These are phyloP conservation scores for Sicyos baderoa DNA, from an alignment of 306 rosid genomes.

Conservation along the genomic window DNA sequence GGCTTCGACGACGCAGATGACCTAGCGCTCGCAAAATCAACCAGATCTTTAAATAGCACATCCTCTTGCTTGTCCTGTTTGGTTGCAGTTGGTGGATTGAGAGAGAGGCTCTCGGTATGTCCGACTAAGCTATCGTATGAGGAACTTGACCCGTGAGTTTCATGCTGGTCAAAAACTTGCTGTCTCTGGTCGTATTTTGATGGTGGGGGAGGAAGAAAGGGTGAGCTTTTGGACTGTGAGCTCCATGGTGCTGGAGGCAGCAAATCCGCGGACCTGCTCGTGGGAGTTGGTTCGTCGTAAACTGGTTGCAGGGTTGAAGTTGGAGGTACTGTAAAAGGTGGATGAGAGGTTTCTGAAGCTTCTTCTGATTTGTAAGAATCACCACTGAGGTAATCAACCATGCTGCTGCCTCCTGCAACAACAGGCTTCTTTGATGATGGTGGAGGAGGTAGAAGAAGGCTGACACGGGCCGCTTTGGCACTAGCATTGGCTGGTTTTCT, in stretches of 20 bases:
- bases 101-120: slow-evolving; percentile 64
- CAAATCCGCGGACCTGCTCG: slow-evolving; percentile 42
- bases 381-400: slow-evolving; percentile 86
- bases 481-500: slow-evolving; percentile 49
- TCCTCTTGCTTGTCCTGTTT: slow-evolving; percentile 71
- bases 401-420: slow-evolving; percentile 32
- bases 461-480: slow-evolving; percentile 33
- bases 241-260: slow-evolving; percentile 75
- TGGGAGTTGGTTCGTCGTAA: slow-evolving; percentile 53
- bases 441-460: slow-evolving; percentile 50
- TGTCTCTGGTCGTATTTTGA: slow-evolving; percentile 65
- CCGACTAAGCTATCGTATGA: slow-evolving; percentile 62
- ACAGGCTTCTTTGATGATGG: slow-evolving; percentile 67
- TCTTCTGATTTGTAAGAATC: slow-evolving; percentile 62
- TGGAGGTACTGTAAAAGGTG: slow-evolving; percentile 26
- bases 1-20: slow-evolving; percentile 65
- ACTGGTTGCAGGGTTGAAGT: slow-evolving; percentile 41
- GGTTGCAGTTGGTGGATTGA: slow-evolving; percentile 44
- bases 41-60: slow-evolving; percentile 69
- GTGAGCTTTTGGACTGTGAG: slow-evolving; percentile 30
- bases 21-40: slow-evolving; percentile 76
- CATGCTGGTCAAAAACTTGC: slow-evolving; percentile 58
- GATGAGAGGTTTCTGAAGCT: slow-evolving; percentile 29
- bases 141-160: slow-evolving; percentile 40
- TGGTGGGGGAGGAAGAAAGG: slow-evolving; percentile 69